These are phyloP conservation scores for Russula lepida DNA, from an alignment of 768 basidiomycete species.

Conservation along the genomic window DNA sequence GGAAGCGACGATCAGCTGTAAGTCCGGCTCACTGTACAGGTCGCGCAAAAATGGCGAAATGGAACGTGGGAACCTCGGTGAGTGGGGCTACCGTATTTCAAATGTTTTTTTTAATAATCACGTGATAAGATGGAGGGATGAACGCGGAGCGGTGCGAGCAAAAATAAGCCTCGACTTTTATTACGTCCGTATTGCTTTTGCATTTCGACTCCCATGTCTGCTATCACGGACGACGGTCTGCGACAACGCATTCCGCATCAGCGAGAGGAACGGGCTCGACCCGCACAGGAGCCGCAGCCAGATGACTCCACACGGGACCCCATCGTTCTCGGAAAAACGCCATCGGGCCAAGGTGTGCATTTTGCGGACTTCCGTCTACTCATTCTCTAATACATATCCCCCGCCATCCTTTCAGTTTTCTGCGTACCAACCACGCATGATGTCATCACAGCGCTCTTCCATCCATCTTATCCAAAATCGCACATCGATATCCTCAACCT, in stretches of 20 bases:
- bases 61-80: not conserved
- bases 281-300: too few species aligned
- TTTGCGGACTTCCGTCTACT: not conserved
- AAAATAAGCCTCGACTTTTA: not conserved
- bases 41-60: not conserved
- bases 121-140: not conserved
- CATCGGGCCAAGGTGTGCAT: slow-evolving; percentile 59
- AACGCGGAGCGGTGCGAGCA: too few species aligned
- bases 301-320: slow-evolving; percentile 24
- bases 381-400: slow-evolving; percentile 8
- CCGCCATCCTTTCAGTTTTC: slow-evolving; percentile 53
- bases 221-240: not conserved
- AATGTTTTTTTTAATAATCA: not conserved
- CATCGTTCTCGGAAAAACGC: slow-evolving; percentile 85
- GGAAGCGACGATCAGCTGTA: not conserved
- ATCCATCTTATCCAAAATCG: slow-evolving; percentile 77
- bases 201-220: slow-evolving; percentile 11
- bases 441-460: slow-evolving; percentile 75
- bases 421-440: slow-evolving; percentile 89
- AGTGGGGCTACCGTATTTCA: too few species aligned
- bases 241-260: slow-evolving; percentile 5
- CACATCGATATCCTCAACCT: slow-evolving; percentile 84
- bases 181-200: slow-evolving; percentile 8
- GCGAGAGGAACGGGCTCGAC: not conserved
- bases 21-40: not conserved